phyloP scores from a whole-genome alignment of 2,329 filamentous ascomycete genomes.

The Colletotrichum graminicola region DNA sequence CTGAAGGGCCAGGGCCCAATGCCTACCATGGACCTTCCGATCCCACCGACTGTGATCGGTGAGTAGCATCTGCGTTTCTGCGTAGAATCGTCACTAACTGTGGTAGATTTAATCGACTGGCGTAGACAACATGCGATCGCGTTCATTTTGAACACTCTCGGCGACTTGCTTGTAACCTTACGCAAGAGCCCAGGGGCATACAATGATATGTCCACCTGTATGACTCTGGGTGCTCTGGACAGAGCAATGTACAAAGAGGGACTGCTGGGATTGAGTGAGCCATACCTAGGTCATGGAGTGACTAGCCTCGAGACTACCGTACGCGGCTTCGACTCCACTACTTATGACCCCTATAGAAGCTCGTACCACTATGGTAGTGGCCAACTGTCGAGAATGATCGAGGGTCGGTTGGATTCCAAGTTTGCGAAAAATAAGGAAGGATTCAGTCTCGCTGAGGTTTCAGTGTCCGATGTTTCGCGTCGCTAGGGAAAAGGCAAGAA shows the following conservation, averaged over 20 bases:
- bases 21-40: neutral
- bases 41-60: neutral
- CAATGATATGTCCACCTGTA: neutral
- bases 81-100: neutral
- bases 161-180: neutral
- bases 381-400: neutral
- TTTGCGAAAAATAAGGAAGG: neutral
- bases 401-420: neutral
- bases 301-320: neutral
- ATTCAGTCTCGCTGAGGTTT: neutral
- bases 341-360: neutral
- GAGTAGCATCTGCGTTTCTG: neutral
- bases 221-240: neutral
- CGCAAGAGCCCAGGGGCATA: neutral
- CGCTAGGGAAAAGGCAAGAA: neutral
- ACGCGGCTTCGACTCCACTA: neutral
- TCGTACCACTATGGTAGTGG: rapidly evolving
- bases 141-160: neutral
- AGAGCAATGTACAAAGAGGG: neutral
- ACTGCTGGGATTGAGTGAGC: neutral
- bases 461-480: neutral
- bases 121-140: neutral
- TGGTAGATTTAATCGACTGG: neutral
- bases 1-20: neutral
- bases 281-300: neutral